Evolutionary conservation across 139 green algal species (phyloP).

Genomic region (Chlorella sp.): DNA sequence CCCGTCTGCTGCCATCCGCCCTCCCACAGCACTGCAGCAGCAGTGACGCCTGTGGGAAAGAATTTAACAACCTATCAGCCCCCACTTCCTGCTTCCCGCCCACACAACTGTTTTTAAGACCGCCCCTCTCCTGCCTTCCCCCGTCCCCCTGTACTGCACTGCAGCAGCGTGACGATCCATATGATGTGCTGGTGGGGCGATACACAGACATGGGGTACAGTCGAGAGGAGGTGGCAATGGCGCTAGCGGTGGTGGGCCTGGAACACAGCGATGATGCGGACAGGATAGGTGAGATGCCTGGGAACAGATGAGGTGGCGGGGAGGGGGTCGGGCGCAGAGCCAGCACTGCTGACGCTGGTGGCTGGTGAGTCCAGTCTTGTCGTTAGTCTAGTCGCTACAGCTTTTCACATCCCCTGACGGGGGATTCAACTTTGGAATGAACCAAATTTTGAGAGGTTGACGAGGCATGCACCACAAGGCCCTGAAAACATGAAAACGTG

Average conservation of each 20-base stretch:
- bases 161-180: conserved; percentile 10
- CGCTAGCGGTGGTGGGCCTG: not conserved
- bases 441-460: too few species aligned
- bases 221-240: conserved; percentile 27
- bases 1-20: too few species aligned
- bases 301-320: not conserved
- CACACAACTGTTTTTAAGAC: not conserved
- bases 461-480: too few species aligned
- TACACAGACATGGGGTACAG: conserved; percentile 30
- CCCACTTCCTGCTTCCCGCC: not conserved
- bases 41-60: not conserved
- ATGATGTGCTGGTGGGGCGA: conserved; percentile 25
- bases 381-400: too few species aligned
- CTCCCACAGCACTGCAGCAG: too few species aligned
- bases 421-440: too few species aligned
- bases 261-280: not conserved
- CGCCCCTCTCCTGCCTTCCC: not conserved
- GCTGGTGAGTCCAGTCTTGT: too few species aligned
- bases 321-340: not conserved
- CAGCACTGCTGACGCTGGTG: not conserved
- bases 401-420: too few species aligned
- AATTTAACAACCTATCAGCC: not conserved
- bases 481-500: too few species aligned
- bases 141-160: not conserved
- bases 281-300: conserved; percentile 1